Conservation (phyloP, 1,139 yeast species). For the Yamadazyma oceani region DNA sequence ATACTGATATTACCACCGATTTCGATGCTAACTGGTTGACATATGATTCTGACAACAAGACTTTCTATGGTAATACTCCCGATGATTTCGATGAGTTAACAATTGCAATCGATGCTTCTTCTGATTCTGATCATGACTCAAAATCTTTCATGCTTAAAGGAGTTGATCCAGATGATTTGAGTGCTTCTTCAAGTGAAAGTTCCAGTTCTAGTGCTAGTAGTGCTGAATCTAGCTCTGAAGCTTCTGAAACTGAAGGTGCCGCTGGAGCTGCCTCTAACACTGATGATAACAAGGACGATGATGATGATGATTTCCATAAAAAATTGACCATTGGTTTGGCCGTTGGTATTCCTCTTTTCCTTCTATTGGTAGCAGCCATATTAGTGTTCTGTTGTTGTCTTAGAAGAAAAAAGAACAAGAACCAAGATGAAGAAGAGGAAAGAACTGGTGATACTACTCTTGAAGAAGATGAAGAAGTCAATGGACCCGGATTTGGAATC, state of each 20-base stretch:
- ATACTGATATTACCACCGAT: slow-evolving; percentile 50
- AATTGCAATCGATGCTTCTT: slow-evolving; percentile 55
- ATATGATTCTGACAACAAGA: slow-evolving; percentile 57
- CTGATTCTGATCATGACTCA: slow-evolving; percentile 32
- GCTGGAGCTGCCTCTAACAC: slow-evolving; percentile 15
- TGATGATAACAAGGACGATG: slow-evolving; percentile 1
- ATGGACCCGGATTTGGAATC: slow-evolving; percentile 35
- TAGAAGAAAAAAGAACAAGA: slow-evolving; percentile 37
- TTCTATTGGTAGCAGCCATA: slow-evolving; percentile 47
- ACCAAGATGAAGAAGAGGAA: slow-evolving; percentile 18
- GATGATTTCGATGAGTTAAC: slow-evolving; percentile 47
- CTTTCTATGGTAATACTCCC: slow-evolving; percentile 73
- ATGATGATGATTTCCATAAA: slow-evolving; percentile 8
- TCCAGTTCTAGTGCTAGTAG: slow-evolving; percentile 25
- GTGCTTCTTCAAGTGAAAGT: slow-evolving; percentile 18
- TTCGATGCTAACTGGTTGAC: slow-evolving; percentile 60
- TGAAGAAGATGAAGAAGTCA: slow-evolving; percentile 26
- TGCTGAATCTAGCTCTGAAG: slow-evolving; percentile 22
- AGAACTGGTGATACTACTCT: slow-evolving; percentile 34
- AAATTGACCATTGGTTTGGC: slow-evolving; percentile 81
- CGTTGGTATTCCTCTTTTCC: slow-evolving; percentile 70
- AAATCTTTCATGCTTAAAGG: slow-evolving; percentile 59
- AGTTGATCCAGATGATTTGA: slow-evolving; percentile 27
- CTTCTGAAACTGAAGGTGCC: slow-evolving; percentile 22
- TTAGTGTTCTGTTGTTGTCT: slow-evolving; percentile 61